Percentiles rank a stretch among this genome's conserved stretches.
Conservation (phyloP, 805 yeast genomes). For the Teunomyces panamensis region DNA sequence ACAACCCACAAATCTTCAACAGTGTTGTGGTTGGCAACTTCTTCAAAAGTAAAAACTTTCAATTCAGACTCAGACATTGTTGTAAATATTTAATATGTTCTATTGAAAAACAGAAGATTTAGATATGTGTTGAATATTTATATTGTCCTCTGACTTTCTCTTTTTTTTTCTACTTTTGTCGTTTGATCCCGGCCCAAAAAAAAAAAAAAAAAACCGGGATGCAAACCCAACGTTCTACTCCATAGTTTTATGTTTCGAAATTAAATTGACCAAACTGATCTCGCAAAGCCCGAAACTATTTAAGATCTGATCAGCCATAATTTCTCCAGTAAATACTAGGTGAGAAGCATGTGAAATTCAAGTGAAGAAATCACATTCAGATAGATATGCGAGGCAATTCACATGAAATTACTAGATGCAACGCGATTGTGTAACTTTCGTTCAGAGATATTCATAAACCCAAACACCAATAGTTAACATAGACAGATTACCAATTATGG, state of each 20-base stretch:
- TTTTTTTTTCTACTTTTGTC: constrained; percentile 4
- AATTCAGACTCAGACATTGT: constrained; percentile 13
- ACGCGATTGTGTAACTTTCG: neutral
- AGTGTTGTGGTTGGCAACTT: constrained; percentile 40
- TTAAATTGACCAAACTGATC: too few relatives aligned
- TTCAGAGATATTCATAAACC: neutral
- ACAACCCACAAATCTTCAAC: constrained; percentile 43
- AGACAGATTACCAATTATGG: neutral
- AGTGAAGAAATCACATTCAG: constrained; percentile 1
- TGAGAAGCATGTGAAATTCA: neutral
- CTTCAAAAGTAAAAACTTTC: constrained; percentile 55
- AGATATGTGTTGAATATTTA: constrained; percentile 5
- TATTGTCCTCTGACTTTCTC: constrained; percentile 2
- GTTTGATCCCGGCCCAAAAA: constrained; percentile 4
- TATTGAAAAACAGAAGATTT: neutral
- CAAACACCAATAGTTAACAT: neutral
- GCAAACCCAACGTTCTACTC: neutral
- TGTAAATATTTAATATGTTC: neutral
- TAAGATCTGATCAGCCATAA: neutral
- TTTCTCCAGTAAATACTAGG: neutral
- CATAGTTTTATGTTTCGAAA: neutral
- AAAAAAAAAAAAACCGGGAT: neutral
- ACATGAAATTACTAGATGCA: neutral
- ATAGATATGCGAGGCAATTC: neutral
- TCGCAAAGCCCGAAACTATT: neutral